Evolutionary conservation across 331 rosid genomes (phyloP).

Genomic region (Acacia pycnantha): DNA sequence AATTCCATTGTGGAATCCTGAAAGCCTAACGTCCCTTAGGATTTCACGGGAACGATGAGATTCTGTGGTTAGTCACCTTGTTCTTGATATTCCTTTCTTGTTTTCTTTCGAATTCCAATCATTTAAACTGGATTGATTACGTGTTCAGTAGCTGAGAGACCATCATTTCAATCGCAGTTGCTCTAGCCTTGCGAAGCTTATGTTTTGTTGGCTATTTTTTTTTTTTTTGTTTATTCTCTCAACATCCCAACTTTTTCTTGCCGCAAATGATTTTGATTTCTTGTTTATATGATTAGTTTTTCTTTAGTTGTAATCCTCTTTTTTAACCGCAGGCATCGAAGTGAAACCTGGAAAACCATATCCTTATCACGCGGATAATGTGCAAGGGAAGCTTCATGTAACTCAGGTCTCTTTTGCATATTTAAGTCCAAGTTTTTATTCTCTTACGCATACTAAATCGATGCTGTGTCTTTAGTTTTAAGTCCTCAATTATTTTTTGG

Average conservation of each 20-base stretch:
- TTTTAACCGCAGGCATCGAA: slow-evolving; percentile 65
- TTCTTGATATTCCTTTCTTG: neutral
- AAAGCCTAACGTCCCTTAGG: neutral
- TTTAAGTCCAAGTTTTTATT: neutral
- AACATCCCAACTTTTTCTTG: neutral
- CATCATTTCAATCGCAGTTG: neutral
- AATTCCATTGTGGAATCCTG: neutral
- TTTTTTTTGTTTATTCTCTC: neutral
- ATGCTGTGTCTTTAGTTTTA: neutral
- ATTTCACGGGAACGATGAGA: slow-evolving; percentile 48
- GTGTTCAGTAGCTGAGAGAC: slow-evolving; percentile 1
- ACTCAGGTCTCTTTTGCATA: slow-evolving; percentile 65
- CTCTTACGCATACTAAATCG: neutral
- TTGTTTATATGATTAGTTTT: neutral
- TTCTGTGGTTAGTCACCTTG: slow-evolving; percentile 64
- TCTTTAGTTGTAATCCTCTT: neutral
- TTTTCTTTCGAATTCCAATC: neutral
- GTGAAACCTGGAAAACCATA: slow-evolving; percentile 69
- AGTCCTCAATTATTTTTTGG: neutral
- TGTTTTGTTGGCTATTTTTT: neutral
- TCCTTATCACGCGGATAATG: slow-evolving; percentile 73
- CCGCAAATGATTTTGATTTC: neutral
- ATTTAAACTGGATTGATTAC: neutral
- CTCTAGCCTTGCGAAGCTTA: neutral
- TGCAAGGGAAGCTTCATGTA: slow-evolving; percentile 69